Percentiles rank a stretch among this genome's conserved stretches.
Evolutionary conservation across 805 yeast genomes (phyloP).

Genomic region (Metschnikowia vanudenii): DNA sequence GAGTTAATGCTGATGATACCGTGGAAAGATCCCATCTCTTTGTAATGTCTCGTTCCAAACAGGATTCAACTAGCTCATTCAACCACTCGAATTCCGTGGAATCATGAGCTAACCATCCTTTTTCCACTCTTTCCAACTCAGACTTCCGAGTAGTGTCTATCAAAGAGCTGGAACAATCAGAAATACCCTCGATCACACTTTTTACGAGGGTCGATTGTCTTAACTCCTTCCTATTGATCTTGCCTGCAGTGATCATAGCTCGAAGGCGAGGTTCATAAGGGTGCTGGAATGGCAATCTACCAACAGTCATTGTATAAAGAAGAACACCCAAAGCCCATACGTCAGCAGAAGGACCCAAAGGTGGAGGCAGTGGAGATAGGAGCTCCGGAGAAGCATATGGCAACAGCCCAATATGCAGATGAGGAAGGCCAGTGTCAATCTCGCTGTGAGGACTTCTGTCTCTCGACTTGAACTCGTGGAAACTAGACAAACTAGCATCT

Average conservation of each 20-base stretch:
- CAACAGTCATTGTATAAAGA: slow-evolving; percentile 67
- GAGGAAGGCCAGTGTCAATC: slow-evolving; percentile 49
- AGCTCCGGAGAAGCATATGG: slow-evolving; percentile 94
- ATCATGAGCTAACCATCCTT: slow-evolving; percentile 22
- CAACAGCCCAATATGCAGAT: slow-evolving; percentile 77
- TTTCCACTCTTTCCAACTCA: slow-evolving; percentile 10
- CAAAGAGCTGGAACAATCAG: slow-evolving; percentile 14
- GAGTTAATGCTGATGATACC: slow-evolving; percentile 21
- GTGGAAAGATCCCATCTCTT: slow-evolving; percentile 50
- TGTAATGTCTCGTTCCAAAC: slow-evolving; percentile 52
- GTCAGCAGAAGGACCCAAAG: slow-evolving; percentile 69
- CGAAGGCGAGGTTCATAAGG: slow-evolving; percentile 78
- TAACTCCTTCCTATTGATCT: slow-evolving; percentile 50
- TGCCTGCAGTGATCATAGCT: slow-evolving; percentile 67
- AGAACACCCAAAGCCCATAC: slow-evolving; percentile 90
- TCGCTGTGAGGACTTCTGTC: slow-evolving; percentile 15
- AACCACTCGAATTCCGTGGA: slow-evolving; percentile 27
- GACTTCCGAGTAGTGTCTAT: slow-evolving; percentile 14
- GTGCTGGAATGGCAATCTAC: slow-evolving; percentile 80
- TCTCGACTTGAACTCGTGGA: slow-evolving; percentile 17
- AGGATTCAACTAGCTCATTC: slow-evolving; percentile 46
- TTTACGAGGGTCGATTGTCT: slow-evolving; percentile 38
- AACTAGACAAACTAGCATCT: slow-evolving; percentile 11
- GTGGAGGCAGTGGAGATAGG: slow-evolving; percentile 57
- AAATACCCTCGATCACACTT: slow-evolving; percentile 25